These are phyloP conservation scores for Calonectria honghensis DNA, from an alignment of 2,329 filamentous ascomycete species.

Conservation along the genomic window DNA sequence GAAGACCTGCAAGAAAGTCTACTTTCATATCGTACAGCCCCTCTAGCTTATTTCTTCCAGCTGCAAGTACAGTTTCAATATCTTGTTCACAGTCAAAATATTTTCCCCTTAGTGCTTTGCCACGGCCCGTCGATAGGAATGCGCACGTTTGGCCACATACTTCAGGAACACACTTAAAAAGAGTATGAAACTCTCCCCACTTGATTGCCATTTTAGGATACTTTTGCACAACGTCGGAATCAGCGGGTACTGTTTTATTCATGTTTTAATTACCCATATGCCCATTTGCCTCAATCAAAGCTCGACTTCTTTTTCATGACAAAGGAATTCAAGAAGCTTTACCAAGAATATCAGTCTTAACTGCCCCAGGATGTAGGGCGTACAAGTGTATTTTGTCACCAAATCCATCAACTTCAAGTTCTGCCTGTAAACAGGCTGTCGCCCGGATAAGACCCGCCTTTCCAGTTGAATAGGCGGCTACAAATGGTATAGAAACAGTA, in stretches of 20 bases:
- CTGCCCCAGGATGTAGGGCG: not conserved
- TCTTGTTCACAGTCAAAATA: constrained; percentile 3
- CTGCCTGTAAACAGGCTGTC: not conserved
- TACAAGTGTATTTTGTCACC: constrained; percentile 1
- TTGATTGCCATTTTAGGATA: not conserved
- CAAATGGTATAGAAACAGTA: not conserved
- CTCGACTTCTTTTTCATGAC: too few species aligned
- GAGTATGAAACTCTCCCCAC: not conserved
- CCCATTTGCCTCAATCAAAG: too few species aligned
- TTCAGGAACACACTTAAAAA: not conserved
- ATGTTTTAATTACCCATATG: too few species aligned
- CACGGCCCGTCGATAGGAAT: not conserved
- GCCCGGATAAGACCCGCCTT: not conserved
- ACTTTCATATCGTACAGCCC: not conserved
- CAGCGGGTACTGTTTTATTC: not conserved
- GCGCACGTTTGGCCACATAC: not conserved
- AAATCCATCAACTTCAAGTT: not conserved
- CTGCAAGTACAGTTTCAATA: not conserved
- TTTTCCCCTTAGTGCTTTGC: not conserved
- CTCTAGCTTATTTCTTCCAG: not conserved
- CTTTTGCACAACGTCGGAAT: not conserved
- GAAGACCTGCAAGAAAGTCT: not conserved
- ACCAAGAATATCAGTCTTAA: not conserved
- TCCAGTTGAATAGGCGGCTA: not conserved
- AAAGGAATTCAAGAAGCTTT: too few species aligned